phyloP scores from a whole-genome alignment of 129 eudicot genomes.

The Cynara cardunculus region DNA sequence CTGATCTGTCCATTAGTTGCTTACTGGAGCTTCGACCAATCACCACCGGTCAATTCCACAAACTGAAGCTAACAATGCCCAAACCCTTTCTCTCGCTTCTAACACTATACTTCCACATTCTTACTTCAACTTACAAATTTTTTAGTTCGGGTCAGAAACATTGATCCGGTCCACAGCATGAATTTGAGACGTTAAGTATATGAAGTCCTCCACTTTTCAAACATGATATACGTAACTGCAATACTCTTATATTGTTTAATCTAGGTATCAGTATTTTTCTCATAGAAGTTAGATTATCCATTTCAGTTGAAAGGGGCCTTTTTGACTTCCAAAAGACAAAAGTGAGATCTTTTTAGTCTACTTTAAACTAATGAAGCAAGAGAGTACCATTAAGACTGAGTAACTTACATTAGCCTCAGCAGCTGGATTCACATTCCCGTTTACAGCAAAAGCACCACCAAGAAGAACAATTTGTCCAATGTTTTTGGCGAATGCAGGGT shows the following conservation, averaged over 20 bases:
- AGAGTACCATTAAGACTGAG: background rate
- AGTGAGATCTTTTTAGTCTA: background rate
- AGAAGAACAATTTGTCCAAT: conserved; percentile 80
- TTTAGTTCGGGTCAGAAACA: background rate
- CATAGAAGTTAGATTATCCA: background rate
- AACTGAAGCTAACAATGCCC: background rate
- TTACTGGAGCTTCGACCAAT: too few species aligned
- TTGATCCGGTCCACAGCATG: background rate
- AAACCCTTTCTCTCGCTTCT: background rate
- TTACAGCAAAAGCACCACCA: conserved; percentile 98
- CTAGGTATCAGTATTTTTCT: background rate
- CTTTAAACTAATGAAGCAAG: background rate
- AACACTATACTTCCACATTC: background rate
- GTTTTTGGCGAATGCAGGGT: conserved; percentile 69
- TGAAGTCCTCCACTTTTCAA: background rate
- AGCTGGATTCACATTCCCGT: conserved; percentile 95
- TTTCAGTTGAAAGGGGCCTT: background rate
- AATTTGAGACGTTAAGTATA: background rate
- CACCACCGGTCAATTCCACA: too few species aligned
- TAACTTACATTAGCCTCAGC: conserved; percentile 90
- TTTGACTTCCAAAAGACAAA: background rate
- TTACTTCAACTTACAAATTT: background rate
- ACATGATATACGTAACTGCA: background rate
- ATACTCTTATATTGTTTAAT: background rate
- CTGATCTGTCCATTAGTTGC: too few species aligned